These are phyloP conservation scores for Silene uniflora DNA, from an alignment of 148 eudicot genomes.

Conservation along the genomic window DNA sequence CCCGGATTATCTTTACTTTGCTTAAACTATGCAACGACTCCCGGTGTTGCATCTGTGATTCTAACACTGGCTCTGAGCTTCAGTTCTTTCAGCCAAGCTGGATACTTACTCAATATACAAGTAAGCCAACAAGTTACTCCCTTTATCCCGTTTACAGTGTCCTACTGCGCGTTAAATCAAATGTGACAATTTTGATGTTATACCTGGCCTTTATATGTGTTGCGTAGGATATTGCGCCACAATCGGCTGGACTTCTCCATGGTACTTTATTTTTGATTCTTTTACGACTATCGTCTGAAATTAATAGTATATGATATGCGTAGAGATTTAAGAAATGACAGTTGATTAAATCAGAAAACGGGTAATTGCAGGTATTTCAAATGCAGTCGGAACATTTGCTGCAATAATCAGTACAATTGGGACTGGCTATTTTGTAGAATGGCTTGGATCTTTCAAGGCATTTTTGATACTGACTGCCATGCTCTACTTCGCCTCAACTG, in stretches of 20 bases:
- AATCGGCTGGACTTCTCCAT: constrained; percentile 83
- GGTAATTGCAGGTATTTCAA: constrained; percentile 66
- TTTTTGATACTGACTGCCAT: constrained; percentile 72
- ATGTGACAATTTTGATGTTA: no score
- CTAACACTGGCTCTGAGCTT: constrained; percentile 74
- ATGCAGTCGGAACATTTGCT: constrained; percentile 83
- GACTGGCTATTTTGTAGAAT: constrained; percentile 79
- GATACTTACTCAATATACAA: constrained; percentile 88
- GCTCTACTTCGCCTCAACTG: constrained; percentile 66
- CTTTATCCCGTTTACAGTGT: no score
- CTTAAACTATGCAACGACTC: constrained; percentile 74
- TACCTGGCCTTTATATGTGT: no score
- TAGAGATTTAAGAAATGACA: background rate
- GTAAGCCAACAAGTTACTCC: constrained; percentile 30
- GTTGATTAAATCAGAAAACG: background rate
- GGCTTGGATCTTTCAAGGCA: constrained; percentile 96
- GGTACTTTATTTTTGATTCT: constrained; percentile 34
- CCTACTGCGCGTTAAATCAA: no score
- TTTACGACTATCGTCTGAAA: background rate
- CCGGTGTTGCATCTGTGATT: constrained; percentile 53
- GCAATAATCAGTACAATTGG: constrained; percentile 92
- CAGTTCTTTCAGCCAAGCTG: constrained; percentile 96
- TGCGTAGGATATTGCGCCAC: constrained; percentile 89
- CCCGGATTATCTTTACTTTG: constrained; percentile 83
- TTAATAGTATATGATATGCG: background rate